These are phyloP conservation scores for Trichophaea hybrida DNA, from an alignment of 2,329 filamentous ascomycete genomes.

Conservation along the genomic window DNA sequence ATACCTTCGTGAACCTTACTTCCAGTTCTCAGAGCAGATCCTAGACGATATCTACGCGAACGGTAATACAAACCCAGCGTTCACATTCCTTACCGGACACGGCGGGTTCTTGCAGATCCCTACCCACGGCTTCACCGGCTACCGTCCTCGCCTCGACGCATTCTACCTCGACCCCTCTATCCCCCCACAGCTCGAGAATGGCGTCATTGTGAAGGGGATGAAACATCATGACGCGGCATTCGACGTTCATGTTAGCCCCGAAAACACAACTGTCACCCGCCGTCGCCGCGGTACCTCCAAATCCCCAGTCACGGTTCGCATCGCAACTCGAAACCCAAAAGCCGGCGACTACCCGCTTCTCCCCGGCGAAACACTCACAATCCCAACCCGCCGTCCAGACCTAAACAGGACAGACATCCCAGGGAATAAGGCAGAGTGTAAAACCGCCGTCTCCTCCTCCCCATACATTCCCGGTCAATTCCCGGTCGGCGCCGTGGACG, in stretches of 20 bases:
- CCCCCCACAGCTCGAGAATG: slow-evolving; percentile 45
- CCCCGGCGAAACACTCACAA: slow-evolving; percentile 38
- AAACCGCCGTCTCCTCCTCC: slow-evolving; percentile 37
- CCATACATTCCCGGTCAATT: slow-evolving; percentile 50
- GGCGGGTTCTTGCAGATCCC: slow-evolving; percentile 54
- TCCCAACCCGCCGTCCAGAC: slow-evolving; percentile 46
- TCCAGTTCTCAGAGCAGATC: slow-evolving; percentile 56
- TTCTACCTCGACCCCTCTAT: slow-evolving; percentile 51
- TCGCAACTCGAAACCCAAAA: slow-evolving; percentile 32
- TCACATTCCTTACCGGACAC: slow-evolving; percentile 56
- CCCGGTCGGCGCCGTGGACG: slow-evolving; percentile 51
- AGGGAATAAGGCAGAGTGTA: slow-evolving; percentile 52
- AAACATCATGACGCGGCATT: slow-evolving; percentile 27
- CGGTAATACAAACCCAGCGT: slow-evolving; percentile 53
- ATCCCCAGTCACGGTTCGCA: slow-evolving; percentile 42
- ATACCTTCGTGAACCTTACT: slow-evolving; percentile 52
- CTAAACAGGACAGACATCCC: slow-evolving; percentile 38
- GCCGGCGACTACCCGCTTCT: slow-evolving; percentile 35
- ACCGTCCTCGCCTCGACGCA: slow-evolving; percentile 44
- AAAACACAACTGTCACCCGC: slow-evolving; percentile 47
- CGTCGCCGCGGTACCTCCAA: slow-evolving; percentile 27
- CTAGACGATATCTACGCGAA: slow-evolving; percentile 46
- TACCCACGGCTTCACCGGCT: slow-evolving; percentile 52
- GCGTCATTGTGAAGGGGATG: slow-evolving; percentile 24
- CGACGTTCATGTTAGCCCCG: slow-evolving; percentile 21